These are phyloP conservation scores for Calvatia gigantea DNA, from an alignment of 768 basidiomycete species.

Conservation along the genomic window DNA sequence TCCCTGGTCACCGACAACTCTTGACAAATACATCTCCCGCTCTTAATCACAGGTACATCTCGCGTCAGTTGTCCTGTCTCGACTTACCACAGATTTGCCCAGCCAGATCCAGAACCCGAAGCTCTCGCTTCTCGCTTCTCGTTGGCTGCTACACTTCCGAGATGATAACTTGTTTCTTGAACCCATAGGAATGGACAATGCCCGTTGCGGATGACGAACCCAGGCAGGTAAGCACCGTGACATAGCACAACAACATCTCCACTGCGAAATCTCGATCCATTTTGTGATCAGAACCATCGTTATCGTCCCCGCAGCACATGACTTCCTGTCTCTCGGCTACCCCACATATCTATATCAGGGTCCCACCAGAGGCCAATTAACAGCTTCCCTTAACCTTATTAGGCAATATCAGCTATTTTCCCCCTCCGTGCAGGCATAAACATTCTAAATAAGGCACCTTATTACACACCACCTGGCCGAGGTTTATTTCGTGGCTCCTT, in stretches of 20 bases:
- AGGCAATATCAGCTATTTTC: background rate
- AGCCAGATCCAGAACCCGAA: background rate
- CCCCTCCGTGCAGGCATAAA: background rate
- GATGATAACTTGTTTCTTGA: background rate
- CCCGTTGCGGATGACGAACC: background rate
- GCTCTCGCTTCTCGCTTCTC: too few relatives aligned
- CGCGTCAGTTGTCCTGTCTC: background rate
- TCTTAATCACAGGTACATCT: background rate
- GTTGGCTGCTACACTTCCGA: background rate
- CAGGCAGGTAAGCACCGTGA: background rate
- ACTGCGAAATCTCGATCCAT: background rate
- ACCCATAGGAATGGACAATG: background rate
- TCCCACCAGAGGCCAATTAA: background rate
- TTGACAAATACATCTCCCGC: too few relatives aligned
- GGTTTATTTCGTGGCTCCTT: background rate
- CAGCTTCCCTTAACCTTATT: background rate
- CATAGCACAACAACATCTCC: background rate
- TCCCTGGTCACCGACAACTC: background rate
- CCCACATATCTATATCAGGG: constrained; percentile 6
- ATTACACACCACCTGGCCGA: background rate
- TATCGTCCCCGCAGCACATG: background rate
- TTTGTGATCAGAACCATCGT: background rate
- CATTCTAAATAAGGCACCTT: background rate
- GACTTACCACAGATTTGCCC: background rate
- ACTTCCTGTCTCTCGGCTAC: background rate